Evolutionary conservation across 208 protist species (phyloP), one percentile per base, ranked within the genome.

Genomic region (Balamuthia mandrillaris): DNA sequence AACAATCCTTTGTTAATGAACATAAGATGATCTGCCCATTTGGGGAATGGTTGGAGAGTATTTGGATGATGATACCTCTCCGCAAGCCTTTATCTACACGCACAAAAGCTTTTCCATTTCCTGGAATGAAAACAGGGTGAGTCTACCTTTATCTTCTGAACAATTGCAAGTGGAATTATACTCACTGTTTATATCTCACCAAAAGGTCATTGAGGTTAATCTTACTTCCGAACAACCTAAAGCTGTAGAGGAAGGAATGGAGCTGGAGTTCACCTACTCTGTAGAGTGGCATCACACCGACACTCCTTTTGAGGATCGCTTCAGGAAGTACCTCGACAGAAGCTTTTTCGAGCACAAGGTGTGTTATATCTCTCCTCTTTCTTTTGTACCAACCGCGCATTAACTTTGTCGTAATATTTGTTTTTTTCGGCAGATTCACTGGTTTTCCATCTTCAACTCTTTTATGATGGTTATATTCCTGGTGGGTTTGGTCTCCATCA

Each of bases 401-500:
- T 14, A 68, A 58, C 3, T 49, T n/a, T 10, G n/a, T n/a, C n/a
- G 81, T n/a, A n/a, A n/a, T n/a, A n/a, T n/a, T n/a, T n/a, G n/a
- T n/a, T 52, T 52, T 52, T 52, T 18, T 52, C 10, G 18, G 54
- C 16, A 95, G 81, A 93, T 97, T 88, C 93, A 96, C 74, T 96
- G 95, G 96, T 91, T 96, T 87, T 94, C 95, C 1, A 94, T 98
- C 27, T 93, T 95, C 86, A 98, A 98, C 88, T 96, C 94, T 0
- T 91, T 95, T 35, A 91, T 98, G 56, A 94, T 97, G 85, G 88
- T 96, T 35, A 78, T 97, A 7, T 95, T 98, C 54, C 90, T 98
- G 9, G 87, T 95, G 12, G 92, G 94, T n/a, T 86, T 97, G 12
- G 94, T 97, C 1, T 75, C 88, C 29, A 92, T 96, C n/a, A 97